Base-by-base conservation (phyloP, 1,284 basidiomycete genomes). In the Athelia sp. region DNA sequence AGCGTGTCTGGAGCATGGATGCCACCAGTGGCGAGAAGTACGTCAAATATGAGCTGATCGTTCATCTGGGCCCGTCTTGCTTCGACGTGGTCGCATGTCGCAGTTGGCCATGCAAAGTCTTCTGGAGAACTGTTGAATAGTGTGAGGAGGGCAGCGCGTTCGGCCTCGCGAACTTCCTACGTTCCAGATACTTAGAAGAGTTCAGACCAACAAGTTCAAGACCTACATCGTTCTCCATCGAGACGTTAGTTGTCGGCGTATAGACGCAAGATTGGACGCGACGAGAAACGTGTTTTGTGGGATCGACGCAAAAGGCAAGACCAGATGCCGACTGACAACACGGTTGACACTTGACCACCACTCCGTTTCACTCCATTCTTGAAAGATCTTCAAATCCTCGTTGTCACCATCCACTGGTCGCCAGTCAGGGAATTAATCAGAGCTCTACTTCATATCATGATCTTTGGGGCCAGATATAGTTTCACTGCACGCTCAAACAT, bases 11-110 rank as follows among this genome's bases (percentile, higher is more conserved):
- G 74, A 19, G 74, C 69, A 10, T 66, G 68, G 49, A 90, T 72
- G 3, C 81, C 81, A 18, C 87, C 88, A 17, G 79, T 73, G 9
- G 71, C 64, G 22, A 91, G 75, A 1, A 91, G 73, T 15, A 84
- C 78, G 60, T 91, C 89, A 53, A 88, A 87, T 22, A 90, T 76
- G 43, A 90, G 79, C 43, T 73, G 58, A 60, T 85, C 84, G 24
- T 74, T 71, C 69, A 89, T 72, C 35, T 67, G 67, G 1, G 76
- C 78, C 32, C 88, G 78, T 43, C 87, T 76, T 34, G 70, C 66
- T 57, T 81, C 78, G 47, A 90, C 83, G 61, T 78, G 71, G 50
- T 73, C 66, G 35, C 71, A 69, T 43, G 68, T 62, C 22, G 73
- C 65, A 10, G 66, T 66, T 46, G 71, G 68, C 78, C 78, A 84